Conservation (phyloP, 345 rosid genomes). For the Hevea brasiliensis region DNA sequence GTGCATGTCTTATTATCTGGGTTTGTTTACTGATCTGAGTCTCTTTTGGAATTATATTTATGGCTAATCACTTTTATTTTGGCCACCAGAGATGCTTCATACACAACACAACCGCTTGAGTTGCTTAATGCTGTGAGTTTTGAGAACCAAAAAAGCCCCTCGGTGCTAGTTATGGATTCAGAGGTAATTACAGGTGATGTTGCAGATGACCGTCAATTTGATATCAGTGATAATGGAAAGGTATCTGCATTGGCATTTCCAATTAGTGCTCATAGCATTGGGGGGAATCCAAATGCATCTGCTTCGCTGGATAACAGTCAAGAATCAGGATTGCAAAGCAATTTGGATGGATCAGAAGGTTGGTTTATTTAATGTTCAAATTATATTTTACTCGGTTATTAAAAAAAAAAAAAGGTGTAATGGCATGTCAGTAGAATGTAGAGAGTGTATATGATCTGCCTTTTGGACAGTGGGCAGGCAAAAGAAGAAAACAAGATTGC, state of each 20-base stretch:
- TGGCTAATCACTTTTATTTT: slow-evolving; percentile 18
- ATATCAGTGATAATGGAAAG: slow-evolving; percentile 36
- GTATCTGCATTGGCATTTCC: slow-evolving; percentile 38
- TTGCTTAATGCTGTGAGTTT: slow-evolving; percentile 74
- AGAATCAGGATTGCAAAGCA: no score
- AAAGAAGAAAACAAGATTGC: neutral
- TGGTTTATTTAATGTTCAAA: slow-evolving; percentile 7
- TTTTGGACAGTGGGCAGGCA: neutral
- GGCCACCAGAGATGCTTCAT: slow-evolving; percentile 78
- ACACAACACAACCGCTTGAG: slow-evolving; percentile 97
- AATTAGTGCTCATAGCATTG: slow-evolving; percentile 34
- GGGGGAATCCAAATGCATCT: slow-evolving; percentile 25
- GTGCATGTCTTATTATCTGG: slow-evolving; percentile 36
- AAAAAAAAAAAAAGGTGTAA: neutral
- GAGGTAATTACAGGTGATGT: slow-evolving; percentile 45
- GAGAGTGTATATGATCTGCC: neutral
- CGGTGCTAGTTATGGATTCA: slow-evolving; percentile 41
- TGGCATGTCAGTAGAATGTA: neutral
- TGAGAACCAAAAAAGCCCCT: slow-evolving; percentile 45
- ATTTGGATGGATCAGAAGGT: slow-evolving; percentile 74
- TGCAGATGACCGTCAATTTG: slow-evolving; percentile 39
- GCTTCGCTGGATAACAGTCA: slow-evolving; percentile 30
- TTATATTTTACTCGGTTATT: neutral
- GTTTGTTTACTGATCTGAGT: neutral
- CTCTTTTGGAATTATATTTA: neutral